Base-by-base conservation (phyloP, 2,329 filamentous ascomycete species). In the Onygena corvina region DNA sequence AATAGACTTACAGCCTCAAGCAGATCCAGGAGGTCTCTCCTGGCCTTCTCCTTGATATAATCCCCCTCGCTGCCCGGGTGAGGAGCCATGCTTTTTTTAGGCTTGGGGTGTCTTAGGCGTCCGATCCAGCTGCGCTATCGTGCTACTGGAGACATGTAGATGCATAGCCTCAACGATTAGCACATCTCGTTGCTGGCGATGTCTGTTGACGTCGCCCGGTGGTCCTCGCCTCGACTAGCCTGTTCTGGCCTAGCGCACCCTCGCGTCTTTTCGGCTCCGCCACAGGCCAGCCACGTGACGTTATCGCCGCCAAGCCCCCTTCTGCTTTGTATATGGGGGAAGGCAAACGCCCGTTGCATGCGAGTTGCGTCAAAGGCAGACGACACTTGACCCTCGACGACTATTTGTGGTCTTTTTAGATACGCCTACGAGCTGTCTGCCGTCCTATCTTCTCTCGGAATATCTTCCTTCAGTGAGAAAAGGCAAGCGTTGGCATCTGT, bases 1-100 rank as follows among this genome's bases (percentile, higher is more conserved):
- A n/a, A 38, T 21, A 2, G 27, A 85, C 88, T 79, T 84, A 98
- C 92, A 68, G 85, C 83, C 77, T 96, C 90, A 54, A 98, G 83
- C 59, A 96, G 80, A 68, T 84, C 82, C 58, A 98, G 76, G 57
- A 98, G 75, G 65, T 95, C 87, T 66, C 88, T 88, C 54, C 88
- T 83, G 57, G 88, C 85, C 69, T 70, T 71, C 48, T 72, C 69
- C 55, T 61, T 67, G 53, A 71, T 62, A 57, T 70, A 62, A 53
- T 73, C 70, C 25, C 69, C 67, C 61, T 73, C 68, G 56, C 65
- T 64, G 54, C 63, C 65, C 45, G 65, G 59, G 58, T 66, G 60
- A 55, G 67, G 68, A 56, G 67, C 65, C 69, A 71, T 71, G 20
- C n/a, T 11, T n/a, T n/a, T 18, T 42, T 42, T 40, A 34, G 35